A percentile compares a stretch with the other conserved stretches of the same genome.
Evolutionary conservation across 306 rosid species (phyloP).

Genomic region (Quercus alba): DNA sequence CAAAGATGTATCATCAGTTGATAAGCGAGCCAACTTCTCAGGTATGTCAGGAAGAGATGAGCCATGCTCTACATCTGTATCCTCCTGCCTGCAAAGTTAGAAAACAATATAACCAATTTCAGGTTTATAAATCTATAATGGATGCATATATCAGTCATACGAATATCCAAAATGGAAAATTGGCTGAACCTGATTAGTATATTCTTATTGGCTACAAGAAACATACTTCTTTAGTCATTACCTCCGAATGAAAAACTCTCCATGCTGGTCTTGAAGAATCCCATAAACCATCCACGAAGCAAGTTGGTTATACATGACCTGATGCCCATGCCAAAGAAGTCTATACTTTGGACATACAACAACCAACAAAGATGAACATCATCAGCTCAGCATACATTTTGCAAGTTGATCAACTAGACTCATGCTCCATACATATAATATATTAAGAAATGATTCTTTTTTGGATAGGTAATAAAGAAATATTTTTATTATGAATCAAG

Average conservation of each 20-base stretch:
- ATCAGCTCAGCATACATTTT: constrained; percentile 13
- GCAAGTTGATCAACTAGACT: background rate
- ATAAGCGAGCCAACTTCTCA: constrained; percentile 67
- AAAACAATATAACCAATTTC: constrained; percentile 14
- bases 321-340: constrained; percentile 99
- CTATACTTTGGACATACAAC: constrained; percentile 57
- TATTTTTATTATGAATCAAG: too few species aligned
- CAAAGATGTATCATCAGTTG: constrained; percentile 66
- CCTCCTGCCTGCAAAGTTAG: constrained; percentile 79
- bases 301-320: constrained; percentile 92
- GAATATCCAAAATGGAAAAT: constrained; percentile 24
- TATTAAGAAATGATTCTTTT: background rate
- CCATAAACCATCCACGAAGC: constrained; percentile 98
- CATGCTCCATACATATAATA: background rate
- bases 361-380: constrained; percentile 9
- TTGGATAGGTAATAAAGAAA: too few species aligned
- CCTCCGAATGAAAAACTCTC: constrained; percentile 90
- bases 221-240: constrained; percentile 16
- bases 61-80: constrained; percentile 57
- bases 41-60: constrained; percentile 58
- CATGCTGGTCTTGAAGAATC: constrained; percentile 86
- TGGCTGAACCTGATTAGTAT: background rate
- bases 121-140: constrained; percentile 19
- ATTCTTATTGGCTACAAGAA: background rate
- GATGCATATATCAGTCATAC: constrained; percentile 13